Evolutionary conservation across 192 early-diverging fungal species (phyloP).

Genomic region (Rhizophagus clarus): DNA sequence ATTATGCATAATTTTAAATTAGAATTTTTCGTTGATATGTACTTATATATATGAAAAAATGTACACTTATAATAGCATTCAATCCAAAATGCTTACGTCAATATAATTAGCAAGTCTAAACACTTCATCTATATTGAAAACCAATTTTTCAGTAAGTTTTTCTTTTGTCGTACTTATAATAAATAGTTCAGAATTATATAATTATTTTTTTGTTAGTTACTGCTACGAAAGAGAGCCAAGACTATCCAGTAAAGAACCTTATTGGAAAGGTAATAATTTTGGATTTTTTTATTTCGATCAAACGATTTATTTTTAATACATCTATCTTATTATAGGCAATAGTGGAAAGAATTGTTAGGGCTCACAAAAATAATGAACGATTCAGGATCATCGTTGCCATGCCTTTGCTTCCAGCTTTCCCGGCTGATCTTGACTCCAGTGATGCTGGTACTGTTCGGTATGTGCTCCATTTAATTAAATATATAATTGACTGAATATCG

Average conservation of each 20-base stretch:
- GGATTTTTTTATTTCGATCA: neutral
- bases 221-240: slow-evolving; percentile 42
- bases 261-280: slow-evolving; percentile 59
- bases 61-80: slow-evolving; percentile 51
- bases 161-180: neutral
- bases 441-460: slow-evolving; percentile 75
- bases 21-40: neutral
- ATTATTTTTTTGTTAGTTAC: slow-evolving; percentile 43
- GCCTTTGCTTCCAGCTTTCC: slow-evolving; percentile 88
- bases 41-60: neutral
- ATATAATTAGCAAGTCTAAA: slow-evolving; percentile 71
- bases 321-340: slow-evolving; percentile 48
- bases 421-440: slow-evolving; percentile 75
- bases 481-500: neutral
- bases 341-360: slow-evolving; percentile 73
- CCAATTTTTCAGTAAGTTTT: slow-evolving; percentile 82
- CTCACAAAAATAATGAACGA: slow-evolving; percentile 63
- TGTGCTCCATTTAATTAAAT: neutral
- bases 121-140: slow-evolving; percentile 97
- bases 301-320: neutral
- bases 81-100: slow-evolving; percentile 82
- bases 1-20: too few species aligned
- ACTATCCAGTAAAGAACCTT: slow-evolving; percentile 73
- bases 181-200: neutral
- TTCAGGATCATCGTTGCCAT: slow-evolving; percentile 85